A percentile compares a stretch with the other conserved stretches of the same genome.
These are phyloP conservation scores for Rhodotorula diobovata DNA, from an alignment of 768 basidiomycete species.

Conservation along the genomic window DNA sequence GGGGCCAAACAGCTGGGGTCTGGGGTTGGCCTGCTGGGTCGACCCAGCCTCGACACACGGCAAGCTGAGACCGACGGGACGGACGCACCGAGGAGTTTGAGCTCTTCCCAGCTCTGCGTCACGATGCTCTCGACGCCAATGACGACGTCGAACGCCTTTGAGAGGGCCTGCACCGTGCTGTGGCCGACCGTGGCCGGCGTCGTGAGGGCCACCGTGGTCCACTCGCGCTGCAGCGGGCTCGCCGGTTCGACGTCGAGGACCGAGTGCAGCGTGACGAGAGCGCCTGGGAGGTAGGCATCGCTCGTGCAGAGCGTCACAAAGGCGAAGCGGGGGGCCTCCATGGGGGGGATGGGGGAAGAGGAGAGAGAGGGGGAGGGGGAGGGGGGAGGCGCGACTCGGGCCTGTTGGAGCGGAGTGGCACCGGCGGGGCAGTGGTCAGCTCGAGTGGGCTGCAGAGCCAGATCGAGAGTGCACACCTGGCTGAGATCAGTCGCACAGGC, in stretches of 20 bases:
- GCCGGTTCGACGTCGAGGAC: slow-evolving; percentile 66
- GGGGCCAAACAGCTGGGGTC: background rate
- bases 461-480: no score
- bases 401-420: no score
- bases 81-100: slow-evolving; percentile 72
- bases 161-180: slow-evolving; percentile 67
- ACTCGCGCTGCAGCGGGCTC: slow-evolving; percentile 55
- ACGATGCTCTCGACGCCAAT: slow-evolving; percentile 86
- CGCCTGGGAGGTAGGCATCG: slow-evolving; percentile 86
- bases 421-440: no score
- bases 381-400: no score
- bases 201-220: slow-evolving; percentile 79
- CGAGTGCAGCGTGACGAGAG: slow-evolving; percentile 76
- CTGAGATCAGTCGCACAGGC: no score
- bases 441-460: no score
- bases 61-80: background rate
- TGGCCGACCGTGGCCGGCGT: slow-evolving; percentile 91
- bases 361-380: background rate
- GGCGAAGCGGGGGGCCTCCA: slow-evolving; percentile 12
- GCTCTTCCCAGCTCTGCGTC: slow-evolving; percentile 60
- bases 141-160: slow-evolving; percentile 75
- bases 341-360: background rate
- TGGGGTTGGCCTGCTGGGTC: background rate
- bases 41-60: no score
- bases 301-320: slow-evolving; percentile 74